Percentiles rank a stretch among this genome's conserved stretches.
Evolutionary conservation across 495 filamentous ascomycete species (phyloP).

Genomic region (Penicillium antarcticum): DNA sequence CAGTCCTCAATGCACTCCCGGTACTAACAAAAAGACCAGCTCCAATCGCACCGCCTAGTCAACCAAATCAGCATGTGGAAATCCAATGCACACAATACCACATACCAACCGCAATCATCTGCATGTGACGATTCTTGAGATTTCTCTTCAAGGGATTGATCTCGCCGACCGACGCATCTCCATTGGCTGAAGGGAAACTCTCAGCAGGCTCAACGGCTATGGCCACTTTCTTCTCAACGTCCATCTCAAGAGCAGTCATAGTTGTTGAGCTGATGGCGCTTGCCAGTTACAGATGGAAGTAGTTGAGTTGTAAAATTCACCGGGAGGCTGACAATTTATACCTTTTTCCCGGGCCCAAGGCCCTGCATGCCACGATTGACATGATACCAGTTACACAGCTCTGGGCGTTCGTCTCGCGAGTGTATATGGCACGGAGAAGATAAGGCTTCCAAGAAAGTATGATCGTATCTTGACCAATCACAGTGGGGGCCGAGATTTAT

Average conservation of each 20-base stretch:
- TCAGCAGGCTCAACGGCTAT: conserved; percentile 7
- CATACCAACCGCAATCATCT: conserved; percentile 72
- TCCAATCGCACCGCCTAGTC: conserved; percentile 49
- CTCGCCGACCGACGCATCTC: conserved; percentile 25
- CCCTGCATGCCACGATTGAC: too few species aligned
- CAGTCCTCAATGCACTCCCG: conserved; percentile 37
- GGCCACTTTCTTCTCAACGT: conserved; percentile 16
- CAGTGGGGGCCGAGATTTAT: background rate
- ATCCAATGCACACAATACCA: background rate
- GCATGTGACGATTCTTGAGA: conserved; percentile 60
- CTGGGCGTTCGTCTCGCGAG: background rate
- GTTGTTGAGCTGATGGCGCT: background rate
- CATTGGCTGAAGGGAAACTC: background rate
- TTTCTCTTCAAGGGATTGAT: conserved; percentile 45
- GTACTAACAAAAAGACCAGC: conserved; percentile 53
- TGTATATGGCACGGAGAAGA: background rate
- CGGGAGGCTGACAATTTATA: too few species aligned
- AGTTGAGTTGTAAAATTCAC: too few species aligned
- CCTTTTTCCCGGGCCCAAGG: too few species aligned
- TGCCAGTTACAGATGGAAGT: too few species aligned
- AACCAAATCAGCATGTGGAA: background rate
- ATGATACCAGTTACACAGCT: background rate
- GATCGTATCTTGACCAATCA: background rate
- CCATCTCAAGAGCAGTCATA: conserved; percentile 17
- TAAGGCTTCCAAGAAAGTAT: background rate